Base-by-base conservation (phyloP, 2,329 filamentous ascomycete species). In the Septoria linicola region DNA sequence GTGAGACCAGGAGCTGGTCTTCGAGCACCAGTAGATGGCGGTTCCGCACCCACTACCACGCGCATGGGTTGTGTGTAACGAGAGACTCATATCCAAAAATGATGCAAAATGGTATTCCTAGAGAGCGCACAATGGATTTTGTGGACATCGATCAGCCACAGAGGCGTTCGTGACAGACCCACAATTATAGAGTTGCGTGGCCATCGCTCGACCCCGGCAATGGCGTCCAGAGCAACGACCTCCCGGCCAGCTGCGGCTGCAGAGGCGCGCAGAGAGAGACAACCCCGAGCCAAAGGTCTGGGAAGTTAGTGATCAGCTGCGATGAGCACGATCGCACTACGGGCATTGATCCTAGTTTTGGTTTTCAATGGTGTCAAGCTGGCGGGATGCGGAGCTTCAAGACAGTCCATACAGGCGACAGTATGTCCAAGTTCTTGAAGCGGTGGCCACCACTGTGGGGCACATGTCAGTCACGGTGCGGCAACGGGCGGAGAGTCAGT, bases 101-200 rank as follows among this genome's bases (percentile, higher is more conserved):
- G 23, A 27, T 27, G 23, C 5, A 5, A 27, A 27, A n/a, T n/a
- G n/a, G n/a, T n/a, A n/a, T n/a, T n/a, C n/a, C n/a, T n/a, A n/a
- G 23, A 27, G 23, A 27, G 23, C 5, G 23, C 23, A 27, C 23
- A 27, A 25, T 14, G 19, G 11, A 34, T 3, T 1, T 13, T 36
- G 43, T 47, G 43, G 43, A 47, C 39, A 34, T 40, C 34, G 35
- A 47, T 47, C 35, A 47, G 44, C 44, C 44, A 47, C 44, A 20
- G 44, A 23, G 16, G 43, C 23, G 44, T 32, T 10, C 16, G 44
- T 32, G 44, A n/a, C 20, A 19, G 43, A n/a, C 34, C 44, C 44
- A 40, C 44, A 21, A n/a, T 27, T 30, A 19, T 31, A 47, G 23
- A 47, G 44, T 47, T 39, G 44, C 23, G 20, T 27, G 21, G 20